Base-by-base conservation (phyloP, 169 alveolate genomes). In the Plasmodium cynomolgi region DNA sequence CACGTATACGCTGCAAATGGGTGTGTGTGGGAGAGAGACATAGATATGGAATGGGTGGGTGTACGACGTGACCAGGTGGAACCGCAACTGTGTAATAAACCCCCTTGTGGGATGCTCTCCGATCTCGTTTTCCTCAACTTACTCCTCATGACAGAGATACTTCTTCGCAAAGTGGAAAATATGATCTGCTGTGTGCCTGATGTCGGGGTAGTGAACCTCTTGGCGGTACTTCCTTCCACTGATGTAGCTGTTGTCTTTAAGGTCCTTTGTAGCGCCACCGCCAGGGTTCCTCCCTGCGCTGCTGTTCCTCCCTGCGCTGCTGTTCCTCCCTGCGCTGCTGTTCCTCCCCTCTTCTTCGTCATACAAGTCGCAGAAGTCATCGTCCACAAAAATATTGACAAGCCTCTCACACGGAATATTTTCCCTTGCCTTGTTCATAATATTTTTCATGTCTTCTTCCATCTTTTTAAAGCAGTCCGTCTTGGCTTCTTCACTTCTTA, bases 351-450 rank as follows among this genome's bases (percentile, higher is more conserved):
- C 71, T 23, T 68, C 23, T 84, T 72, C 68, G n/a, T 83, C 81
- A 72, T 84, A 37, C 34, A 37, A 3, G 39, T 74, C 93, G 34
- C 44, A 84, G 23, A 41, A 85, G 34, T 85, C 85, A 54, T 85
- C 93, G 71, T 85, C 93, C 31, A 85, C 80, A 20, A 85, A 23
- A 15, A 75, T 8, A 13, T 85, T 85, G 3, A 23, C 81, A 85
- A 85, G 73, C 13, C 44, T 56, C 23, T 31, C 73, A 75, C 44
- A 54, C 13, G 62, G 37, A 34, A 85, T 74, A 23, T 85, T 72
- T 33, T 54, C 80, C 23, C 71, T 34, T 20, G 62, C 41, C 26
- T 74, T 50, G 23, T 26, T 75, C 29, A 47, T 17, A 26, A 75
- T 75, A 85, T 54, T 85, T 75, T 75, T 54, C 41, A 75, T 75